phyloP scores from a whole-genome alignment of 148 eudicot species.

The Rhododendron ovatum region DNA sequence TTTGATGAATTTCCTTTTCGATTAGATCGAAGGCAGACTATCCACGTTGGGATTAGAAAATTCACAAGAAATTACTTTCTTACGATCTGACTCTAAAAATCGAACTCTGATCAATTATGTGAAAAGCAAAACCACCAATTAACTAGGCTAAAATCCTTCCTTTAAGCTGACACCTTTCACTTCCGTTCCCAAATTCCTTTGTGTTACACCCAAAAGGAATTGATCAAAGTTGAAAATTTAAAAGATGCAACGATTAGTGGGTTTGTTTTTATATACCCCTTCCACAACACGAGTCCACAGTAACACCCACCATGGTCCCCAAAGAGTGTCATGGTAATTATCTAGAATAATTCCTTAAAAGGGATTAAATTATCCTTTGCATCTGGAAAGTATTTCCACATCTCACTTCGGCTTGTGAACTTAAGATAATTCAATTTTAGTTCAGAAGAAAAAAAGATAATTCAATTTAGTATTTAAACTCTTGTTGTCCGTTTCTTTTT shows the following conservation, averaged over 20 bases:
- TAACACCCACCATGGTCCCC: neutral
- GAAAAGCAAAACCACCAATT: neutral
- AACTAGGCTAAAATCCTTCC: too few relatives aligned
- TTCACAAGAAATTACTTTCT: too few relatives aligned
- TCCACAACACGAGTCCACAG: neutral
- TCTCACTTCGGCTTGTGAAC: neutral
- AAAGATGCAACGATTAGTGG: neutral
- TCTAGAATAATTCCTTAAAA: neutral
- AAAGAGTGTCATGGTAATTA: neutral
- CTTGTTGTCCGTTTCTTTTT: neutral
- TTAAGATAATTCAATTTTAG: neutral
- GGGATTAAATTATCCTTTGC: neutral
- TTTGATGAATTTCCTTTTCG: neutral
- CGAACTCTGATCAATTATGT: too few relatives aligned
- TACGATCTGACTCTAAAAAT: fast-evolving
- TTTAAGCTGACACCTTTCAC: neutral
- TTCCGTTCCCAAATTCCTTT: neutral
- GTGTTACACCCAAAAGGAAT: neutral
- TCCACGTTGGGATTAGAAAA: too few relatives aligned
- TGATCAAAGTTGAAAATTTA: neutral
- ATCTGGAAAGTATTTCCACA: neutral
- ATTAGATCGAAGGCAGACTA: too few relatives aligned
- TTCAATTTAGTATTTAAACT: neutral
- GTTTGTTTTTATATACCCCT: neutral
- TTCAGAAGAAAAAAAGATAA: too few relatives aligned